Conservation (phyloP, 164 flowering plant species). For the Saururus chinensis region DNA sequence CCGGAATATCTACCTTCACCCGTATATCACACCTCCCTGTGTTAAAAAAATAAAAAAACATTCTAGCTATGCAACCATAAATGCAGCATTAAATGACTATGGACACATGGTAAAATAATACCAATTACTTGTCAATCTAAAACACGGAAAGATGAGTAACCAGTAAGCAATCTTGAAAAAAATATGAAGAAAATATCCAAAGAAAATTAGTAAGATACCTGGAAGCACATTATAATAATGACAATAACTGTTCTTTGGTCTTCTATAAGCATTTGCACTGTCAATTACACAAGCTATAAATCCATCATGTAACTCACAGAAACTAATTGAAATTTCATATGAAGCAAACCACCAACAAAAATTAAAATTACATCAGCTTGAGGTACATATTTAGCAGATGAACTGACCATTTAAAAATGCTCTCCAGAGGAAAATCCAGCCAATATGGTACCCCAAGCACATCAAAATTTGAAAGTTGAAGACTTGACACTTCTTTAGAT, state of each 20-base stretch:
- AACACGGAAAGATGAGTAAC: neutral
- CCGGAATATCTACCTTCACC: slow-evolving; percentile 50
- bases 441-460: slow-evolving; percentile 85
- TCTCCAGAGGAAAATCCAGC: slow-evolving; percentile 55
- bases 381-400: neutral
- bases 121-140: neutral
- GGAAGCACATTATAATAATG: slow-evolving; percentile 56
- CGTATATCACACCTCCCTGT: slow-evolving; percentile 60
- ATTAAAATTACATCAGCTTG: neutral
- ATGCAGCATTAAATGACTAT: neutral
- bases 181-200: neutral
- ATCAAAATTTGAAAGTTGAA: slow-evolving; percentile 62
- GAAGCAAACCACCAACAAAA: neutral
- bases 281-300: neutral
- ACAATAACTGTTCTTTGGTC: slow-evolving; percentile 31
- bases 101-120: neutral
- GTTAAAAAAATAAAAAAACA: neutral
- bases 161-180: neutral
- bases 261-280: slow-evolving; percentile 29
- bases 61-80: neutral
- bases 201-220: slow-evolving; percentile 28
- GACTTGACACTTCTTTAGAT: slow-evolving; percentile 33
- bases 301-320: neutral
- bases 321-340: no score
- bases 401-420: slow-evolving; percentile 43